Percentiles rank a stretch among this genome's conserved stretches.
Evolutionary conservation across 2,329 filamentous ascomycete species (phyloP).

Genomic region (Aspergillus phoenicis): DNA sequence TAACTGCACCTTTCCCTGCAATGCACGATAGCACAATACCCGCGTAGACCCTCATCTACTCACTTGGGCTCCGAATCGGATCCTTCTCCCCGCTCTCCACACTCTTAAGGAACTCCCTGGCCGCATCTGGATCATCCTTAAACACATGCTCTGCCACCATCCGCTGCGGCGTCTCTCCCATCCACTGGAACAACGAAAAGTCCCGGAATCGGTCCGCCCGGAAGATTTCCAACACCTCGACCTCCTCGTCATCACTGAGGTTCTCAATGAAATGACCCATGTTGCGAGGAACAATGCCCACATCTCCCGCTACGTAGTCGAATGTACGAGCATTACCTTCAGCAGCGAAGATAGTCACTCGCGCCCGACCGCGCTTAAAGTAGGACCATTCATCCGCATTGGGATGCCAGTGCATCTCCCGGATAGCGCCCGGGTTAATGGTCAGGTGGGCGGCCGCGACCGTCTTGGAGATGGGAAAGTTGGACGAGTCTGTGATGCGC

Average conservation of each 20-base stretch:
- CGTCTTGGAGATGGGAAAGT: conserved; percentile 13
- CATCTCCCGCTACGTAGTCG: conserved; percentile 10
- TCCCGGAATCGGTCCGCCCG: conserved; percentile 10
- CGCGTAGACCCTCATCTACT: neutral
- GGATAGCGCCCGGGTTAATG: conserved; percentile 7
- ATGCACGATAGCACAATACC: neutral
- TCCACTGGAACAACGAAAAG: conserved; percentile 10
- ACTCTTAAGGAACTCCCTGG: conserved; percentile 5
- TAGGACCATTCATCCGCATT: conserved; percentile 15
- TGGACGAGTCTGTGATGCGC: conserved; percentile 11
- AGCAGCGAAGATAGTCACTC: conserved; percentile 9
- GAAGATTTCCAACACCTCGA: conserved; percentile 12
- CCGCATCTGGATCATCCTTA: conserved; percentile 6
- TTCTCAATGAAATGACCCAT: conserved; percentile 14
- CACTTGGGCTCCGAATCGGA: neutral
- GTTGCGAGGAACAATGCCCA: conserved; percentile 10
- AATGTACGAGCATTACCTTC: conserved; percentile 10
- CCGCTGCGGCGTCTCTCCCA: conserved; percentile 11
- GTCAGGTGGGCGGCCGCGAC: conserved; percentile 10
- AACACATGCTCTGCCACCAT: conserved; percentile 12
- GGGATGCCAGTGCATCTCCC: conserved; percentile 17
- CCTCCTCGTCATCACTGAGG: conserved; percentile 9
- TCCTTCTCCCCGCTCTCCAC: conserved; percentile 7
- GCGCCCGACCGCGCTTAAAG: conserved; percentile 11
- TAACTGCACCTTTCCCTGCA: too few species aligned